Conservation (phyloP, 2,329 filamentous ascomycete species). For the Colletotrichum phormii region DNA sequence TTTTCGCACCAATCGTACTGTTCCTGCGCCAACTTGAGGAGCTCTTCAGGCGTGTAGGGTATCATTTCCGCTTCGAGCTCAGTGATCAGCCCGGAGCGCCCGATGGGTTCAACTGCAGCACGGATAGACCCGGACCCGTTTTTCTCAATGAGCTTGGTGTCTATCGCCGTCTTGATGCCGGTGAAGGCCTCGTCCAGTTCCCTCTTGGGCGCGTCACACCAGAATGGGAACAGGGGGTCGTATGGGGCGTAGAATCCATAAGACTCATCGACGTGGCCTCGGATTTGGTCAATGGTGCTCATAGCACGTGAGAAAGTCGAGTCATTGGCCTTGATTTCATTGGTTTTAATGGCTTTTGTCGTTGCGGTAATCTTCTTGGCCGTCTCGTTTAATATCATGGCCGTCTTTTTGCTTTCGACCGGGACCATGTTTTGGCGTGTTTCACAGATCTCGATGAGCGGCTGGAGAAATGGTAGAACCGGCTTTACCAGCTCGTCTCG, state of each 20-base stretch:
- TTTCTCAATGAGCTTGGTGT: slow-evolving; percentile 47
- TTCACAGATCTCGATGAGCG: slow-evolving; percentile 59
- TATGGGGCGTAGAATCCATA: slow-evolving; percentile 65
- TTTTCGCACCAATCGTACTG: slow-evolving; percentile 67
- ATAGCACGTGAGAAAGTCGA: slow-evolving; percentile 40
- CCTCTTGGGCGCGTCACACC: slow-evolving; percentile 59
- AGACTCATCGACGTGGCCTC: slow-evolving; percentile 57
- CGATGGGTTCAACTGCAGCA: slow-evolving; percentile 64
- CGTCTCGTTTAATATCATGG: slow-evolving; percentile 53
- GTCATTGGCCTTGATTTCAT: slow-evolving; percentile 41
- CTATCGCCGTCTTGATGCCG: slow-evolving; percentile 50
- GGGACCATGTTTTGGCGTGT: slow-evolving; percentile 57
- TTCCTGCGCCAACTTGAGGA: slow-evolving; percentile 61
- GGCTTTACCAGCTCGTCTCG: slow-evolving; percentile 51
- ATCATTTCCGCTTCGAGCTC: slow-evolving; percentile 69
- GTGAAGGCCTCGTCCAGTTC: slow-evolving; percentile 51
- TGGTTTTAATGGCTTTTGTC: slow-evolving; percentile 47
- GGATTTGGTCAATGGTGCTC: slow-evolving; percentile 55
- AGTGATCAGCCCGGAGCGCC: slow-evolving; percentile 59
- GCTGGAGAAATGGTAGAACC: slow-evolving; percentile 57
- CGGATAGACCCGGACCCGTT: slow-evolving; percentile 23
- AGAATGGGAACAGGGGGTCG: slow-evolving; percentile 69
- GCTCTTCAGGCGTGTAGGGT: slow-evolving; percentile 67
- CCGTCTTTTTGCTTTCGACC: slow-evolving; percentile 56
- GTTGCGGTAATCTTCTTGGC: slow-evolving; percentile 47